Conservation (phyloP, 2,329 filamentous ascomycete genomes). For the Calonectria pseudoturangicola region DNA sequence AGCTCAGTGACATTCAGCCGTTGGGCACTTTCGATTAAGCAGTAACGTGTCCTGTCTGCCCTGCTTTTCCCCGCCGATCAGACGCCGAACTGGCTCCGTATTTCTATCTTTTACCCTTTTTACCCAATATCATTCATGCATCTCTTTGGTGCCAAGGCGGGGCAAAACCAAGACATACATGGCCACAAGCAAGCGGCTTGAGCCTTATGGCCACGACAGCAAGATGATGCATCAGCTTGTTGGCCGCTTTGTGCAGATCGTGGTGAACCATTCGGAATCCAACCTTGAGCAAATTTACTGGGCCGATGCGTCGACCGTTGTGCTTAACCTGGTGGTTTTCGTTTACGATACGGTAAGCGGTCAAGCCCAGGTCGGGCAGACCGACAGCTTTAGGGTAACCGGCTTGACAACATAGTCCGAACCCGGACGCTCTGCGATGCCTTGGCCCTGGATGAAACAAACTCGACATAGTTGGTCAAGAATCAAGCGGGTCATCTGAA, state of each 20-base stretch:
- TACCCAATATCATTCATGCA: constrained; percentile 21
- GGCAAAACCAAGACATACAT: constrained; percentile 20
- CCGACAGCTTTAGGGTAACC: constrained; percentile 25
- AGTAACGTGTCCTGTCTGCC: constrained; percentile 17
- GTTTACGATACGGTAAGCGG: constrained; percentile 10
- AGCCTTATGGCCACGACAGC: constrained; percentile 25
- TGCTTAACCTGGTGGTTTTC: background rate
- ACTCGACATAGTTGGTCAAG: background rate
- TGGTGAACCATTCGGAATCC: constrained; percentile 16
- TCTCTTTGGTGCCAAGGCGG: constrained; percentile 15
- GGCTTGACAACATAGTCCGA: constrained; percentile 7
- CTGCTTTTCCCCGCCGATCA: constrained; percentile 17
- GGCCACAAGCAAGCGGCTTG: constrained; percentile 16
- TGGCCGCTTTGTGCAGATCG: constrained; percentile 13
- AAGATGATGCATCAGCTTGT: constrained; percentile 19
- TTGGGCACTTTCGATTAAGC: constrained; percentile 21
- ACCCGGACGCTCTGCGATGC: background rate
- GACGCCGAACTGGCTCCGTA: constrained; percentile 23
- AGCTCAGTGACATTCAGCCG: constrained; percentile 14
- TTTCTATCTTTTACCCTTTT: constrained; percentile 5
- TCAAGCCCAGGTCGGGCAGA: constrained; percentile 26
- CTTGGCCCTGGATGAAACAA: background rate
- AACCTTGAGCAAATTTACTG: constrained; percentile 7
- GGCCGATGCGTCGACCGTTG: constrained; percentile 8
- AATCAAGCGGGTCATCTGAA: background rate